A percentile compares a stretch with the other conserved stretches of the same genome.
phyloP scores from a whole-genome alignment of 2,329 filamentous ascomycete genomes.

The Talaromyces rugulosus region DNA sequence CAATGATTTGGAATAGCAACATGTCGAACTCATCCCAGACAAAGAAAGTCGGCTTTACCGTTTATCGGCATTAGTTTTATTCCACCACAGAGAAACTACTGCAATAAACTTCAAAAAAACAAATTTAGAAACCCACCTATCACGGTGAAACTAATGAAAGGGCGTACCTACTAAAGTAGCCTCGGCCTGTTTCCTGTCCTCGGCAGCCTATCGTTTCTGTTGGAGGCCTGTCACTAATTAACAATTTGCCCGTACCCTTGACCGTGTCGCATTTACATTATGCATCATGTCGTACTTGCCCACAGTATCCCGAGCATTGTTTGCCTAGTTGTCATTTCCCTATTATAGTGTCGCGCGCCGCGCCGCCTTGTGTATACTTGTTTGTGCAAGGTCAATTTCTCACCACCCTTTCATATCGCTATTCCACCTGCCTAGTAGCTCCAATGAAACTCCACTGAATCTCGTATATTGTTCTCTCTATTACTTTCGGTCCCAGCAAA shows the following conservation, averaged over 20 bases:
- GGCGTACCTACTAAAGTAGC: neutral
- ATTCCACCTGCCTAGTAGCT: neutral
- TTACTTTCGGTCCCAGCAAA: neutral
- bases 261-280: neutral
- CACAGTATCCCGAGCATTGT: neutral
- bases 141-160: neutral
- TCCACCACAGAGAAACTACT: neutral
- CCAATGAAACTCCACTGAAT: neutral
- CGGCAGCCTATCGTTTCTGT: neutral
- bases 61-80: neutral
- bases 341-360: neutral
- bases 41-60: neutral
- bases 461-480: neutral
- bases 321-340: neutral
- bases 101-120: neutral
- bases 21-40: neutral
- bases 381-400: neutral
- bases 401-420: neutral
- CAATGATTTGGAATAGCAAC: neutral
- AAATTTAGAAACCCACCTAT: neutral
- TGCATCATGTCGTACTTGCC: neutral
- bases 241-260: neutral
- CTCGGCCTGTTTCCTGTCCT: neutral
- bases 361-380: neutral
- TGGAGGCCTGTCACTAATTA: neutral